Percentiles rank a stretch among this genome's conserved stretches.
Evolutionary conservation across 1,284 basidiomycete genomes (phyloP).

Genomic region (Sporisorium reilianum): DNA sequence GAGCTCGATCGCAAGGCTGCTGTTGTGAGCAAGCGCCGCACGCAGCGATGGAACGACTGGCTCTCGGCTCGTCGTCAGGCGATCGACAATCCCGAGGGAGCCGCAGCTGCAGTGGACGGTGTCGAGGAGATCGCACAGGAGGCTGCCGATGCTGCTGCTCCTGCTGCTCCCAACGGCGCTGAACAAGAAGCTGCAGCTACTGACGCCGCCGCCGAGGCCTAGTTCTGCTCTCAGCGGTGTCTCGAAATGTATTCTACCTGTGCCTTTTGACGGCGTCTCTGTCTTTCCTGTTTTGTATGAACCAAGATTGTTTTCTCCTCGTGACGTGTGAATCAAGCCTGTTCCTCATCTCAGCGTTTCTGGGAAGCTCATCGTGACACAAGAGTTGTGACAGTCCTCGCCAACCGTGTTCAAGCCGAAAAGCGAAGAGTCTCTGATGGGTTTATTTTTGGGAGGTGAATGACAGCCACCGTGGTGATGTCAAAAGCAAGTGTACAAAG

Average conservation of each 20-base stretch:
- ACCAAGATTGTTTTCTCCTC: conserved; percentile 10
- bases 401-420: too few species aligned
- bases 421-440: conserved; percentile 34
- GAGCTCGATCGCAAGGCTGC: conserved; percentile 38
- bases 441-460: conserved; percentile 16
- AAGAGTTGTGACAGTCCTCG: too few species aligned
- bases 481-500: conserved; percentile 37
- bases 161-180: conserved; percentile 24
- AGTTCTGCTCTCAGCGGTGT: background rate
- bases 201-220: conserved; percentile 21
- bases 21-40: conserved; percentile 29
- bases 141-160: conserved; percentile 3
- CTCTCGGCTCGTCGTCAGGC: conserved; percentile 51
- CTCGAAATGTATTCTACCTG: conserved; percentile 11
- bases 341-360: background rate
- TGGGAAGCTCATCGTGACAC: background rate
- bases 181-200: conserved; percentile 10
- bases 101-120: conserved; percentile 2
- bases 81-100: conserved; percentile 41
- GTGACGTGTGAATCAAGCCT: too few species aligned
- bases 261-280: background rate
- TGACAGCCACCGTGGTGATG: conserved; percentile 13
- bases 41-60: conserved; percentile 55
- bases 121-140: conserved; percentile 13
- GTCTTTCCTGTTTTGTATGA: conserved; percentile 5